Conservation (phyloP, 164 flowering plant genomes). For the Kalanchoe fedtschenkoi region DNA sequence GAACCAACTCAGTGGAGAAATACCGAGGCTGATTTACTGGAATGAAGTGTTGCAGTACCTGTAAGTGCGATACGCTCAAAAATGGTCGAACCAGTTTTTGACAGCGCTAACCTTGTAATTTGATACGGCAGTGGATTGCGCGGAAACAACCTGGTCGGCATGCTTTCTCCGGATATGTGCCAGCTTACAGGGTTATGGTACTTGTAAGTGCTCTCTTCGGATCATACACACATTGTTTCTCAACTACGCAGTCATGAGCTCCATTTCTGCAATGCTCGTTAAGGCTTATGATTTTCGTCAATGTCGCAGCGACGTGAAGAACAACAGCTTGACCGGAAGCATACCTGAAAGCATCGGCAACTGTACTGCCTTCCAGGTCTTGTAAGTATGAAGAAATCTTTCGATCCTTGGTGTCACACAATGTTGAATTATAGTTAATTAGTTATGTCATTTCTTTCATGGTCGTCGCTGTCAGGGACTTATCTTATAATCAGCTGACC, state of each 20-base stretch:
- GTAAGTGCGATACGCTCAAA: conserved; percentile 30
- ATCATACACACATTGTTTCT: neutral
- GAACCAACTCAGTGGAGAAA: conserved; percentile 77
- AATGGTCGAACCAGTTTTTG: neutral
- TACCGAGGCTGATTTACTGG: conserved; percentile 94
- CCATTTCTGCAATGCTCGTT: no score
- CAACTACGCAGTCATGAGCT: no score
- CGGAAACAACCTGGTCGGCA: conserved; percentile 73
- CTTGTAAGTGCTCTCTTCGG: conserved; percentile 53
- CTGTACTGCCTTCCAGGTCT: conserved; percentile 89
- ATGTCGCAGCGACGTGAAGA: conserved; percentile 71
- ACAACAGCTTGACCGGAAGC: conserved; percentile 85
- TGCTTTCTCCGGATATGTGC: conserved; percentile 87
- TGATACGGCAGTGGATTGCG: conserved; percentile 59
- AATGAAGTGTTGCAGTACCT: conserved; percentile 90
- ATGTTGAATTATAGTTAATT: neutral
- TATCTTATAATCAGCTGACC: conserved; percentile 29
- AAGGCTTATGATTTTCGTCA: no score
- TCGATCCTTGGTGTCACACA: neutral
- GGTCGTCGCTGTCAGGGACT: conserved; percentile 35
- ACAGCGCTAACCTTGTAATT: neutral
- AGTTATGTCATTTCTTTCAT: neutral
- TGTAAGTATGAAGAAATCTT: conserved; percentile 48
- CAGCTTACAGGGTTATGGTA: conserved; percentile 95
- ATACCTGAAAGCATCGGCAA: conserved; percentile 84